Evolutionary conservation across 2,329 filamentous ascomycete species (phyloP), one percentile per base, ranked within the genome.

Genomic region (Fusarium tjaetaba): DNA sequence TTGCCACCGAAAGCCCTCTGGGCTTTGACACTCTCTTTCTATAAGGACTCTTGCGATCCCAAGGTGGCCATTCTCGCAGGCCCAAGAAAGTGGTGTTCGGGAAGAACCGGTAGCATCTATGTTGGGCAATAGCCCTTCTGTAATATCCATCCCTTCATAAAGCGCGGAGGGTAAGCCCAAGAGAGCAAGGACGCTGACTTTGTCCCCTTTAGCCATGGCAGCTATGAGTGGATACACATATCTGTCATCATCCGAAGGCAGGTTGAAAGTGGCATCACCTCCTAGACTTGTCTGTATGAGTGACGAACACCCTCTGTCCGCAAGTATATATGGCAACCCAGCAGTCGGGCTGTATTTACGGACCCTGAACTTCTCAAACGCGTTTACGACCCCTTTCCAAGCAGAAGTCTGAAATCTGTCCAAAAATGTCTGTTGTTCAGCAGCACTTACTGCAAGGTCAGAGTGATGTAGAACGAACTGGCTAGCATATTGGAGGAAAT

Each of bases 381-480:
- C 0, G 7, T 76, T 77, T 28, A 32, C 4, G 0, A 45, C 16
- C 0, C 0, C 4, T 0, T 56, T 53, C 71, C 73, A 76, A 2
- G 3, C 0, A 2, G 0, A 0, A 18, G 16, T 4, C 13, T 10
- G 20, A 24, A 69, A 45, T 0, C 15, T 5, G 2, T 18, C 1
- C 34, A 60, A 2, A 22, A 77, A 52, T 2, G 18, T 0, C 1
- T 24, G 5, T n/a, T 76, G 43, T 0, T 24, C 14, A 38, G 15
- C 15, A 5, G 1, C 5, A 1, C 13, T 24, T 7, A 49, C 32
- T 0, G 73, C 71, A 10, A 2, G 7, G 0, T 77, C 3, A 2
- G 75, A 52, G 26, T 77, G 75, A 24, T 69, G 22, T 1, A 77
- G 24, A 30, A 76, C 38, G 15, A 30, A 38, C 1, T 57, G 41